Percentiles rank a stretch among this genome's conserved stretches.
phyloP scores from a whole-genome alignment of 768 basidiomycete species.

The Boletus bicolor region DNA sequence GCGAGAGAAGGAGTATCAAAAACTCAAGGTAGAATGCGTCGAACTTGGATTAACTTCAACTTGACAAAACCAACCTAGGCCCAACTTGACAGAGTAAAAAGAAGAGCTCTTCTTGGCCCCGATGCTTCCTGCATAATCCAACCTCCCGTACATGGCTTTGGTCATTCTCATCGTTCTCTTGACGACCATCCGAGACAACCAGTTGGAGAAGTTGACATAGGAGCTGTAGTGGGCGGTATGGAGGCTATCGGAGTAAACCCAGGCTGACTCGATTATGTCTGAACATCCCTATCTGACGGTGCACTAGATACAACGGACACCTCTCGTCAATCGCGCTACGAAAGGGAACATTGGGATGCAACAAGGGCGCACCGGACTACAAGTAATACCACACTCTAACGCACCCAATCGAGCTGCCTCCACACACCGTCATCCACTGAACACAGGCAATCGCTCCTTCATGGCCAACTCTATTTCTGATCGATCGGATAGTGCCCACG shows the following conservation, averaged over 20 bases:
- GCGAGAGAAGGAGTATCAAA: slow-evolving; percentile 83
- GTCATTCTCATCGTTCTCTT: slow-evolving; percentile 15
- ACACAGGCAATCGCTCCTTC: slow-evolving; percentile 40
- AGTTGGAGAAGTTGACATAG: slow-evolving; percentile 41
- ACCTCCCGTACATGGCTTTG: slow-evolving; percentile 18
- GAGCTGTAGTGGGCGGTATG: slow-evolving; percentile 61
- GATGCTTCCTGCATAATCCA: slow-evolving; percentile 15
- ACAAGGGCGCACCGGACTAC: slow-evolving; percentile 31
- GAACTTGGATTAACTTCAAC: neutral
- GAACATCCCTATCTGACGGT: slow-evolving; percentile 4
- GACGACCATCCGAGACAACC: slow-evolving; percentile 19
- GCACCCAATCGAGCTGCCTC: slow-evolving; percentile 20
- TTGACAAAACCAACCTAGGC: slow-evolving; percentile 37
- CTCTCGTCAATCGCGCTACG: slow-evolving; percentile 50
- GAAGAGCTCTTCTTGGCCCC: slow-evolving; percentile 69
- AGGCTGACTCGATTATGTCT: neutral
- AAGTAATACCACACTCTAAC: slow-evolving; percentile 24
- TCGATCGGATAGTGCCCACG: slow-evolving; percentile 63
- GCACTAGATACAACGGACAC: slow-evolving; percentile 65
- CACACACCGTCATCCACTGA: slow-evolving; percentile 44
- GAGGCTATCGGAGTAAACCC: slow-evolving; percentile 54
- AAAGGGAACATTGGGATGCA: slow-evolving; percentile 32
- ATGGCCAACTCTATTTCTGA: slow-evolving; percentile 49
- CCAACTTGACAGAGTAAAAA: slow-evolving; percentile 80
- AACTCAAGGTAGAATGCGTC: slow-evolving; percentile 58